phyloP scores from a whole-genome alignment of 805 yeast species.

The Candida jianshihensis region DNA sequence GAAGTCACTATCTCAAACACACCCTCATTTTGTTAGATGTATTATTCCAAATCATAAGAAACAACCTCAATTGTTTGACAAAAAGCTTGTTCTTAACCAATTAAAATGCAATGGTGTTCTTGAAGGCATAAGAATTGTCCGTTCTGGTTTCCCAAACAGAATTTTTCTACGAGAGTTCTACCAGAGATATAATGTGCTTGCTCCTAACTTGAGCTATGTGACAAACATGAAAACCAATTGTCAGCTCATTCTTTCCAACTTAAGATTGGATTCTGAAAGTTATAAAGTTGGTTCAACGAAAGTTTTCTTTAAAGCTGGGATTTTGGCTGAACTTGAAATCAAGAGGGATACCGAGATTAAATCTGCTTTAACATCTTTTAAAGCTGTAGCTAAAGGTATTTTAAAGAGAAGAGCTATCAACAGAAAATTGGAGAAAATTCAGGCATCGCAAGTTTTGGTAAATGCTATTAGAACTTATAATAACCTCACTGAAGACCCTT shows the following conservation, averaged over 20 bases:
- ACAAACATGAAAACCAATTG: constrained; percentile 58
- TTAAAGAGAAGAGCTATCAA: constrained; percentile 43
- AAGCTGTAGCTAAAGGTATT: constrained; percentile 61
- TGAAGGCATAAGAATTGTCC: constrained; percentile 94
- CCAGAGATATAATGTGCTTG: constrained; percentile 65
- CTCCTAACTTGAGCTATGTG: constrained; percentile 36
- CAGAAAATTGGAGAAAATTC: constrained; percentile 47
- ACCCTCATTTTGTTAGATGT: constrained; percentile 96
- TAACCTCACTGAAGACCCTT: constrained; percentile 48
- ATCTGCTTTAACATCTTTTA: constrained; percentile 50
- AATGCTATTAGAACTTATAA: constrained; percentile 50
- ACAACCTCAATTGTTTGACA: constrained; percentile 64
- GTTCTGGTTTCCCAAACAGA: constrained; percentile 95
- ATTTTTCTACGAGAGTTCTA: constrained; percentile 77
- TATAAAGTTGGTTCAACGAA: constrained; percentile 91
- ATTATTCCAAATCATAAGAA: constrained; percentile 83
- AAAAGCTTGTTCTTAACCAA: constrained; percentile 75
- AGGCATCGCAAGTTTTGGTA: constrained; percentile 65
- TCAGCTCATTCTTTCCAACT: constrained; percentile 56
- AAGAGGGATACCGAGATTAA: constrained; percentile 61
- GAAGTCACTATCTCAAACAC: constrained; percentile 68
- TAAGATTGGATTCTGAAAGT: constrained; percentile 64
- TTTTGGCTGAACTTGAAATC: constrained; percentile 82
- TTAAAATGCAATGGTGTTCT: constrained; percentile 94
- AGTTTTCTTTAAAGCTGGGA: constrained; percentile 93